Evolutionary conservation across 1,284 basidiomycete species (phyloP).

Genomic region (Rhodofomes roseus): DNA sequence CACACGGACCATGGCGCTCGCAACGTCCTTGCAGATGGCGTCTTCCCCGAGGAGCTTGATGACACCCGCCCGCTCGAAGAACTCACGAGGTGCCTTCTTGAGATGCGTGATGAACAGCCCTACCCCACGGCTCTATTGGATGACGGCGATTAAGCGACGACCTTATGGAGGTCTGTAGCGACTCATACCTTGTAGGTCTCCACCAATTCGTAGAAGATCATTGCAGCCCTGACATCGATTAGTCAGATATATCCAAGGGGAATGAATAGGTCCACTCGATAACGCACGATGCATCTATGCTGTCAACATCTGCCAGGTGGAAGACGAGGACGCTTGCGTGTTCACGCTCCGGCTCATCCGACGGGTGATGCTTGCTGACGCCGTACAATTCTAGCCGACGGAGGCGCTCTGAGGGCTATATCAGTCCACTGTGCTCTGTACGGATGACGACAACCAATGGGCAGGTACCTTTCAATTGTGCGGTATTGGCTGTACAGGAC

Average conservation of each 20-base stretch:
- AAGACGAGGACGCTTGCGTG: constrained; percentile 80
- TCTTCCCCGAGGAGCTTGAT: constrained; percentile 61
- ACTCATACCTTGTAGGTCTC: constrained; percentile 65
- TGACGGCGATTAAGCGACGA: neutral
- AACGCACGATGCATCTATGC: constrained; percentile 80
- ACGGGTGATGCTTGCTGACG: constrained; percentile 73
- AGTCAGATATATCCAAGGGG: neutral
- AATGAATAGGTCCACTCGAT: neutral
- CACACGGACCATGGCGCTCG: constrained; percentile 52
- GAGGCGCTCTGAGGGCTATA: constrained; percentile 69
- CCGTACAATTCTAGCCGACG: constrained; percentile 83
- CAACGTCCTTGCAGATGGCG: constrained; percentile 71
- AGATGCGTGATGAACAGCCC: constrained; percentile 80
- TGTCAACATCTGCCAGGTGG: constrained; percentile 85
- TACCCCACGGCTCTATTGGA: constrained; percentile 59
- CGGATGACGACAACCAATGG: neutral
- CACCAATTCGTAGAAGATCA: constrained; percentile 81
- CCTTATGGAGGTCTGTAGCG: neutral
- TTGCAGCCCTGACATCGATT: constrained; percentile 60
- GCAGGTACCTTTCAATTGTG: constrained; percentile 72
- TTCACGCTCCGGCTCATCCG: constrained; percentile 76
- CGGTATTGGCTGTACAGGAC: constrained; percentile 69
- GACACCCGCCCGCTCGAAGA: constrained; percentile 69
- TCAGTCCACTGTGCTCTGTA: neutral
- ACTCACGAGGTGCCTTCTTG: constrained; percentile 46